phyloP scores from a whole-genome alignment of 257 asterid species.

The Lavandula angustifolia region DNA sequence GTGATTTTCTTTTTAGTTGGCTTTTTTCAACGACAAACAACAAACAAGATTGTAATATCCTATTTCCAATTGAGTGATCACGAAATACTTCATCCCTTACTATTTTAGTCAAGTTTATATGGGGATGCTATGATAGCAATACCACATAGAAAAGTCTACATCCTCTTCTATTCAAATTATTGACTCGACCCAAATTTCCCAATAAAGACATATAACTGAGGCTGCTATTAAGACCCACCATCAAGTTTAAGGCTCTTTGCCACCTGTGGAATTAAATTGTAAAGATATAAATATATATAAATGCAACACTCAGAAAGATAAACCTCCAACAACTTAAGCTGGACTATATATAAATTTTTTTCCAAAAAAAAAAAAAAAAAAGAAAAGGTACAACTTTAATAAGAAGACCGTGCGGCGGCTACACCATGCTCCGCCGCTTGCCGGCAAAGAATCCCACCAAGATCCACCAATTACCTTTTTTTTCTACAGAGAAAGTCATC shows the following conservation, averaged over 20 bases:
- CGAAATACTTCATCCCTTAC: too few relatives aligned
- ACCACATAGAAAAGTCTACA: slow-evolving; percentile 16
- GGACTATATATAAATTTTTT: slow-evolving; percentile 20
- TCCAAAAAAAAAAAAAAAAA: neutral
- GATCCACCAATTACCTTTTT: slow-evolving; percentile 31
- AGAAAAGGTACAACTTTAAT: slow-evolving; percentile 17
- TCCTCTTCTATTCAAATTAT: neutral
- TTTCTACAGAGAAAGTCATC: slow-evolving; percentile 32
- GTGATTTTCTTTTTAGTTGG: neutral
- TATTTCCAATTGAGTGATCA: neutral
- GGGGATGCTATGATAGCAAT: too few relatives aligned
- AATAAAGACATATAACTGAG: neutral
- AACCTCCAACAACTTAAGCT: slow-evolving; percentile 24
- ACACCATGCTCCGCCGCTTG: slow-evolving; percentile 16
- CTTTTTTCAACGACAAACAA: slow-evolving; percentile 2
- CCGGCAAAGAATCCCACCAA: too few relatives aligned
- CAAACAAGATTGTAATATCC: slow-evolving; percentile 21
- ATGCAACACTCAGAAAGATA: slow-evolving; percentile 17
- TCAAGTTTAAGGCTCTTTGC: slow-evolving; percentile 20
- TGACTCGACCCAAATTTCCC: neutral
- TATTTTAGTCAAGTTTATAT: too few relatives aligned
- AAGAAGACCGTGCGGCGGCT: slow-evolving; percentile 40
- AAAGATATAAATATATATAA: neutral
- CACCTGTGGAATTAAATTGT: slow-evolving; percentile 11
- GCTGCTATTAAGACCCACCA: slow-evolving; percentile 26